These are phyloP conservation scores for Chrysanthemum makinoi DNA, from an alignment of 129 eudicot genomes.

Conservation along the genomic window DNA sequence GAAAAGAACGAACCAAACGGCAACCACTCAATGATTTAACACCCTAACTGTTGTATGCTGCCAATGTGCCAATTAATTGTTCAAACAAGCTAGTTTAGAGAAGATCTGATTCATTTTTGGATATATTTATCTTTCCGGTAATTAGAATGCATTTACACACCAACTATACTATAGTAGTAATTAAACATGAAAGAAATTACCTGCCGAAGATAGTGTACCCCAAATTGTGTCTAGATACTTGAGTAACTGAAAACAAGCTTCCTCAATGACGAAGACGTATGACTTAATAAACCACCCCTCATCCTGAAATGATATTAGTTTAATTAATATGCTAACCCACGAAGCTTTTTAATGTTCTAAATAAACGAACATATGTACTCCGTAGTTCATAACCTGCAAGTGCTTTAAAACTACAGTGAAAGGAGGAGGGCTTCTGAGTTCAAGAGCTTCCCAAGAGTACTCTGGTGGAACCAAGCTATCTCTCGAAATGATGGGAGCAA, in stretches of 20 bases:
- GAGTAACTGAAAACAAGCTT: slow-evolving; percentile 77
- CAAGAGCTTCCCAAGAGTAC: slow-evolving; percentile 1
- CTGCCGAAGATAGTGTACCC: slow-evolving; percentile 87
- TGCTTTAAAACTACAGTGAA: slow-evolving; percentile 5
- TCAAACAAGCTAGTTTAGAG: neutral
- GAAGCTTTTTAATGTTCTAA: too few species aligned
- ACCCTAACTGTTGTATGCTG: too few species aligned
- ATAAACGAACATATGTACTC: too few species aligned
- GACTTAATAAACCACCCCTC: too few species aligned
- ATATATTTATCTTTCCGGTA: neutral
- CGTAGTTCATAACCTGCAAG: neutral
- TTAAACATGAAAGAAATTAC: slow-evolving; percentile 31
- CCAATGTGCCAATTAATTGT: neutral
- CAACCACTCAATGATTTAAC: too few species aligned
- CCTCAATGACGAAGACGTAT: slow-evolving; percentile 38
- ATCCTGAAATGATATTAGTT: too few species aligned
- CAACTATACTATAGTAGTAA: too few species aligned
- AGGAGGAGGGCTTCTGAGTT: slow-evolving; percentile 14
- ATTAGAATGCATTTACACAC: neutral
- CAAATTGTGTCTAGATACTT: slow-evolving; percentile 77
- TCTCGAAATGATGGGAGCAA: slow-evolving; percentile 1
- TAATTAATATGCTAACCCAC: too few species aligned
- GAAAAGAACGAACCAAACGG: too few species aligned
- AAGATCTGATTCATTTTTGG: too few species aligned
- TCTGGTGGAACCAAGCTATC: slow-evolving; percentile 1